Conservation (phyloP, 2,329 filamentous ascomycete species). For the Cercospora sp. region DNA sequence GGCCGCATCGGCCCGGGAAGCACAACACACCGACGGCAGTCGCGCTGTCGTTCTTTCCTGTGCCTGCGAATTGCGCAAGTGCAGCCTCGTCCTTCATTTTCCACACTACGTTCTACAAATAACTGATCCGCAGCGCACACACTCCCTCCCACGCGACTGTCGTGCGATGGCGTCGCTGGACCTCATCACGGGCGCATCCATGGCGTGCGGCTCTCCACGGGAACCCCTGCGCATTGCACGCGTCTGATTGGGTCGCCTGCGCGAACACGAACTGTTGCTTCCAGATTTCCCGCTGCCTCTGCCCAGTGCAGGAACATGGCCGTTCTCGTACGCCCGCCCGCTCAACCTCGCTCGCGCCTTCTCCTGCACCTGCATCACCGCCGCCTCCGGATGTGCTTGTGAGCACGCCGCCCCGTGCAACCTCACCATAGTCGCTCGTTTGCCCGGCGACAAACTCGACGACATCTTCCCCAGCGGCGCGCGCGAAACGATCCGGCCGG, state of each 20-base stretch:
- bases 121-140: not conserved
- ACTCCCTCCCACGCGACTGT: not conserved
- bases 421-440: slow-evolving; percentile 13
- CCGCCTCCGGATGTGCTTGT: not conserved
- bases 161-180: not conserved
- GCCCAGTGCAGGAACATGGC: not conserved
- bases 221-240: not conserved
- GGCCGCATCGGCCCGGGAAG: not conserved
- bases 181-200: not conserved
- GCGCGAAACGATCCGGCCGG: not conserved
- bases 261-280: not conserved
- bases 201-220: not conserved
- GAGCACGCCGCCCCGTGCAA: not conserved
- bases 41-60: not conserved
- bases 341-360: not conserved
- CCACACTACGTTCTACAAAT: not conserved
- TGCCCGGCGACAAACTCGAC: not conserved
- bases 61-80: not conserved
- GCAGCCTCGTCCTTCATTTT: not conserved
- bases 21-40: not conserved
- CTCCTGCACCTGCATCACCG: not conserved
- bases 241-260: not conserved
- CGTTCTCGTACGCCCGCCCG: not conserved
- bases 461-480: not conserved
- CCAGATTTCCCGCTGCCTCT: not conserved